Evolutionary conservation across 305 asterid species (phyloP), one percentile per base, ranked within the genome.

Genomic region (Fraxinus greggii): DNA sequence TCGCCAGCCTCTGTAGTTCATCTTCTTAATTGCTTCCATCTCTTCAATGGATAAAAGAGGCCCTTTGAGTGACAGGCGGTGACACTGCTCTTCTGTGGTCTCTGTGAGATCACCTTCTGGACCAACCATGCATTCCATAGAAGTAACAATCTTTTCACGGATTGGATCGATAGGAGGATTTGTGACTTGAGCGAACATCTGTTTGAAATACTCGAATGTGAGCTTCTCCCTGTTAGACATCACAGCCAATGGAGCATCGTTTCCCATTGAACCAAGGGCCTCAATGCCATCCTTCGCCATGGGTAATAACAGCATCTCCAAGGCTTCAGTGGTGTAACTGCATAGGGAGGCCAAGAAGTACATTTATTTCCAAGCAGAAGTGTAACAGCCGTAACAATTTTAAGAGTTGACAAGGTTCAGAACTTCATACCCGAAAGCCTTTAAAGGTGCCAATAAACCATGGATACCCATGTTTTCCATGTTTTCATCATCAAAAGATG

Each of bases 241-340:
- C 85, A 97, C 98, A 42, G 98, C 99, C 87, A 97, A 85, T 24
- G 98, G 99, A 78, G 99, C 95, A 85, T 97, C 98, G 76, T 97
- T 97, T 82, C 99, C 99, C 99, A 97, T 97, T 15, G 99, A 97
- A 72, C 99, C 99, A 77, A 97, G 99, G 85, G 99, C 97, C 88
- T 97, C 99, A 26, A 89, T 82, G 38, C 98, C 99, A 85, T 92
- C 97, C 90, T 93, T 97, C 0, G 98, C 99, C 99, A 97, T 97
- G 19, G 99, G 99, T 8, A 97, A 90, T 73, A 97, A 86, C 80
- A 97, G 89, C 99, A 97, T 97, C 88, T 97, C 98, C 89, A 97
- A 83, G 73, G 99, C 87, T 85, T 97, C 99, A 83, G 91, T 90
- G 24, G 95, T 97, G 86, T 94, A 97, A 84, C 98, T 94, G 91